Evolutionary conservation across 768 basidiomycete species (phyloP), one percentile per base, ranked within the genome.

Genomic region (Leccinum arenicola): DNA sequence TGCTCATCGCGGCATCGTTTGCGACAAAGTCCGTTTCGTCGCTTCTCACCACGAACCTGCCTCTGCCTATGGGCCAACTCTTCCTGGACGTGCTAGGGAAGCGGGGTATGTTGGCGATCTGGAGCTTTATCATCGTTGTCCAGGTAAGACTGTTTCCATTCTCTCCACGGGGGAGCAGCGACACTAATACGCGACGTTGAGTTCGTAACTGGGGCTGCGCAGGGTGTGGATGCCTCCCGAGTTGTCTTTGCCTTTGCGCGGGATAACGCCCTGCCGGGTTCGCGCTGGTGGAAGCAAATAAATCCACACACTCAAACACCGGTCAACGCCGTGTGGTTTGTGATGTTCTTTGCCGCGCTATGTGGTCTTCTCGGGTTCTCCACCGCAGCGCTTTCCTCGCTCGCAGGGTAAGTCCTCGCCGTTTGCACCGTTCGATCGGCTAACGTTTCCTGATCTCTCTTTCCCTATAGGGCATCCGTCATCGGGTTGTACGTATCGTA

Each of bases 311-410:
- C 87, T 1, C 83, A 83, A 65, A 89, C 88, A 6, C 88, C 88
- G 0, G 86, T 89, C 12, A 84, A 89, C 60, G 88, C 88, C 3
- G 88, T 87, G 6, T 90, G 88, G 88, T 77, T 89, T 49, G 88
- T 89, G 25, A 86, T 89, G 74, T 69, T 71, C 35, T 68, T 73
- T 45, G 70, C 87, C 8, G 83, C 75, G 3, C 61, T 89, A 29
- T 85, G 83, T 47, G 87, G 87, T 10, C 71, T 87, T 4, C 71
- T 89, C 8, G 86, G 88, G 0, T 89, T 89, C 70, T 87, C 85
- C 5, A 66, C 68, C 43, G 77, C 88, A 1, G 88, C 86, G 6
- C 68, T 89, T 47, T 76, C 82, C 11, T 88, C 87, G 25, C 80
- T 88, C 23, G 87, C 87, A 3, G 86, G 86, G 87, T 88, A 61